Evolutionary conservation across 495 filamentous ascomycete species (phyloP), one percentile per base, ranked within the genome.

Genomic region (Daldinia vernicosa): DNA sequence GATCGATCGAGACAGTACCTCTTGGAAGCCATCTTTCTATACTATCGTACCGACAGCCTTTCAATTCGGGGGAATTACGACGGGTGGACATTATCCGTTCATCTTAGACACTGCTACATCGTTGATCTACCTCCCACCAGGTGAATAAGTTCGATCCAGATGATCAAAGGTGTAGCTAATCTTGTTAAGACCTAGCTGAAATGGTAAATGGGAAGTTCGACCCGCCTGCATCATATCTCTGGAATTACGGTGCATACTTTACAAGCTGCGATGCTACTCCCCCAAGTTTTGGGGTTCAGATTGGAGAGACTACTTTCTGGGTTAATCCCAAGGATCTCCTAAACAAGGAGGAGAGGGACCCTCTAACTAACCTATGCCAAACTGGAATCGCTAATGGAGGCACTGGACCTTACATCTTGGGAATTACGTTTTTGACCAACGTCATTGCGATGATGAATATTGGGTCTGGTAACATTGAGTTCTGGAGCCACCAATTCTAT

Each of bases 361-460:
- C 72, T 51, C 69, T 75, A 70, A 81, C 78, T 0, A 78, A 73
- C 7, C 52, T 82, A 1, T 89, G 88, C 63, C 84, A 86, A 66
- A 81, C 83, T 0, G 79, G 80, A 8, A 81, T 87, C 55, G 73
- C 75, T 17, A 77, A 74, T 54, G 80, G 79, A 17, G 84, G 79
- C 0, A 75, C 74, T 6, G 83, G 83, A 32, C 77, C 80, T 9
- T 84, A 79, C 64, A 87, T 92, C 24, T 67, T 93, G 19, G 89
- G 89, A 1, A 86, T 87, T 66, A 81, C 82, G 0, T 92, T 90
- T 69, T 80, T 90, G 80, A 89, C 88, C 76, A 89, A 87, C 70
- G 89, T 90, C 0, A 73, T 92, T 14, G 81, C 82, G 0, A 85
- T 89, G 8, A 90, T 88, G 72, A 87, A 91, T 78, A 80, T 91